A percentile compares a stretch with the other conserved stretches of the same genome.
Conservation (phyloP, 306 rosid species). For the Cucurbita maxima region DNA sequence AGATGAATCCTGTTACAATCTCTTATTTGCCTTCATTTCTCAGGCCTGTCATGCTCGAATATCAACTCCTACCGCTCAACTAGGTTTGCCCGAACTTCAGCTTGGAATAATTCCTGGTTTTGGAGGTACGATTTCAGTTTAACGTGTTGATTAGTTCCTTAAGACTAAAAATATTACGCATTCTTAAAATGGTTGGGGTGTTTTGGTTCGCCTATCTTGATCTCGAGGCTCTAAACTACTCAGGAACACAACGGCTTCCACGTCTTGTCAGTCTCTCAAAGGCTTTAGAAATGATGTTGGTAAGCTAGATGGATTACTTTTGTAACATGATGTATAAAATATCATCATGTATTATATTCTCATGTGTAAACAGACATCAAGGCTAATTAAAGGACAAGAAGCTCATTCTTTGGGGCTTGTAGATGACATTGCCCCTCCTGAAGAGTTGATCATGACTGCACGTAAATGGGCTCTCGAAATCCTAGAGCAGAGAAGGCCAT, state of each 20-base stretch:
- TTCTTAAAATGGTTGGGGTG: neutral
- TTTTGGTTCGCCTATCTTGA: conserved; percentile 7
- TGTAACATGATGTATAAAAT: neutral
- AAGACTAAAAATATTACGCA: neutral
- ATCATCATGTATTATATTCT: neutral
- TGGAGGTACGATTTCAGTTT: conserved; percentile 44
- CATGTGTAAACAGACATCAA: conserved; percentile 44
- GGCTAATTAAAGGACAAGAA: conserved; percentile 71
- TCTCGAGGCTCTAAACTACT: conserved; percentile 18
- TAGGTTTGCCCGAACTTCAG: conserved; percentile 95
- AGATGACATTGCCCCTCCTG: conserved; percentile 57
- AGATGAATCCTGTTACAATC: neutral
- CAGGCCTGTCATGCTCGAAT: conserved; percentile 84
- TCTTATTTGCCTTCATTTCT: neutral
- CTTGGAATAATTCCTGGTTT: conserved; percentile 96
- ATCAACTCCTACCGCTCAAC: conserved; percentile 78
- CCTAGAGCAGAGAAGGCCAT: conserved; percentile 43
- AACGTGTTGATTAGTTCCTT: neutral
- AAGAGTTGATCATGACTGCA: conserved; percentile 60
- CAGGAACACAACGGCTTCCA: conserved; percentile 96
- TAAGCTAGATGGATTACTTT: conserved; percentile 8
- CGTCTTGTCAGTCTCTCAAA: conserved; percentile 91
- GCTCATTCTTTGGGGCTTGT: conserved; percentile 75
- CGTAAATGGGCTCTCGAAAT: conserved; percentile 82
- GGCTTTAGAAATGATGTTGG: conserved; percentile 93